Base-by-base conservation (phyloP, 73 alveolate genomes). In the Effrenium voratum region DNA sequence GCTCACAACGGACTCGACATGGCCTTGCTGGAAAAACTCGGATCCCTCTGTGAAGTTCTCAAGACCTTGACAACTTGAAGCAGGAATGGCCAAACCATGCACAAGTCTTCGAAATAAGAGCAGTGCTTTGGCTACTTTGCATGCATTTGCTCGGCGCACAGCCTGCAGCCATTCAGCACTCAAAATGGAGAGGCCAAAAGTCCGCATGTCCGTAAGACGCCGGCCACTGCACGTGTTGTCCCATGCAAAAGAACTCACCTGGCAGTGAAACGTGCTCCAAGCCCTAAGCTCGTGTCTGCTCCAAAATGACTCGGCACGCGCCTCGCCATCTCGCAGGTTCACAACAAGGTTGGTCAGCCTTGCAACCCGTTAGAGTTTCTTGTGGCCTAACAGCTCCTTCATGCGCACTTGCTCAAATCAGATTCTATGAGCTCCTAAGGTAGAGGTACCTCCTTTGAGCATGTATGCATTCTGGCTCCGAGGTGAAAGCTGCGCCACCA, bases 191-290 rank as follows among this genome's bases (percentile, higher is more conserved):
- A 12, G 63, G 63, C 63, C 63, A 19, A 68, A 10, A 43, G 36
- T 12, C 86, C 45, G 38, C n/a, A n/a, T n/a, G n/a, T n/a, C n/a
- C n/a, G n/a, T n/a, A n/a, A 43, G 86, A 32, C 59, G 13, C 5
- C 6, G 6, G 72, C 92, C 87, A 45, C 97, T 90, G 87, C 97
- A 90, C 87, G 49, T 46, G 68, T 90, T 90, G 97, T 90, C 97
- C 97, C 97, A 90, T 44, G 83, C 97, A 70, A 90, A 90, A 22
- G 97, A 90, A 57, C 76, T 46, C 76, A 90, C 97, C 94, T 85
- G 63, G 34, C 2, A 26, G n/a, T 46, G 19, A 3, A 1, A n/a
- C n/a, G n/a, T n/a, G n/a, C n/a, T n/a, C n/a, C n/a, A n/a, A n/a
- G n/a, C 13, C 49, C 83, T 36, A 34, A 12, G 1, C 46, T 34